Evolutionary conservation across 768 basidiomycete genomes (phyloP).

Genomic region (Trichaptum fuscoviolaceum): DNA sequence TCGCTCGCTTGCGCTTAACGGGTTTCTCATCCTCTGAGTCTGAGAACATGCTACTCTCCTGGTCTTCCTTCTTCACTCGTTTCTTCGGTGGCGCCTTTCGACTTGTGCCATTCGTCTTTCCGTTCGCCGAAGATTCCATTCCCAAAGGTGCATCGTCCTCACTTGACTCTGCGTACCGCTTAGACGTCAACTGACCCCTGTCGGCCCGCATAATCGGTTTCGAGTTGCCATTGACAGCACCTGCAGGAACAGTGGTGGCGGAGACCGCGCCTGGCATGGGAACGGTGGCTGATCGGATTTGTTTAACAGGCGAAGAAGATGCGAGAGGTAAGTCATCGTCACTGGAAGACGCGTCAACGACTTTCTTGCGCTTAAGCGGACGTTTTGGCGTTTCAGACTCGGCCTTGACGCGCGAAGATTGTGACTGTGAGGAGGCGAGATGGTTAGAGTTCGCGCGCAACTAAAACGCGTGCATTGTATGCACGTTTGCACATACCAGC

Average conservation of each 20-base stretch:
- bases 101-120: slow-evolving; percentile 33
- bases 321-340: slow-evolving; percentile 72
- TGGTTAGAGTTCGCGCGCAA: slow-evolving; percentile 1
- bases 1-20: slow-evolving; percentile 19
- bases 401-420: slow-evolving; percentile 46
- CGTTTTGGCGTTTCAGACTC: slow-evolving; percentile 28
- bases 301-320: slow-evolving; percentile 67
- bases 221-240: slow-evolving; percentile 26
- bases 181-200: slow-evolving; percentile 7
- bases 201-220: slow-evolving; percentile 12
- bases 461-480: slow-evolving; percentile 3
- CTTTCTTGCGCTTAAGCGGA: slow-evolving; percentile 57
- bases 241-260: slow-evolving; percentile 29
- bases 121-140: slow-evolving; percentile 27
- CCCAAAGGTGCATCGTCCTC: slow-evolving; percentile 36
- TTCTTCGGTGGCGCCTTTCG: slow-evolving; percentile 55
- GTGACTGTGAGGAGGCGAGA: slow-evolving; percentile 37
- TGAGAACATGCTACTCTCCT: slow-evolving; percentile 19
- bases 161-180: slow-evolving; percentile 27
- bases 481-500: slow-evolving; percentile 12
- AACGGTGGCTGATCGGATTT: slow-evolving; percentile 30
- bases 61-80: slow-evolving; percentile 38
- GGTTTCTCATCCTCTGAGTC: slow-evolving; percentile 28
- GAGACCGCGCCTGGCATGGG: slow-evolving; percentile 37
- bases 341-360: slow-evolving; percentile 46